Conservation (phyloP, 2,329 filamentous ascomycete species). For the Zasmidium angulare region DNA sequence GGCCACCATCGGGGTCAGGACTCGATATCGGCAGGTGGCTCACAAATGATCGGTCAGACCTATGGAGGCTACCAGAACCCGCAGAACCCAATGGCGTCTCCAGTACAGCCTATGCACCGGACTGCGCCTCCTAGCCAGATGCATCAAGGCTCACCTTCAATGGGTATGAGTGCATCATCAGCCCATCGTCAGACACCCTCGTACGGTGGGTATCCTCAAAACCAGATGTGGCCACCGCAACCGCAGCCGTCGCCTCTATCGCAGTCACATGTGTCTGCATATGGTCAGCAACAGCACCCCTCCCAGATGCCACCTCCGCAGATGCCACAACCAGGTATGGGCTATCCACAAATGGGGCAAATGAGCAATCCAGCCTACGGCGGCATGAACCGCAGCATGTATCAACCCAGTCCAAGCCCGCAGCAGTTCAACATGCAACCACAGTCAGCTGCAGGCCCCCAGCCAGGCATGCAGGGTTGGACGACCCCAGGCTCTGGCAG, state of each 20-base stretch:
- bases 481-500: slow-evolving; percentile 41
- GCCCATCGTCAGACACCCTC: slow-evolving; percentile 44
- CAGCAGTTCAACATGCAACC: slow-evolving; percentile 40
- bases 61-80: slow-evolving; percentile 72
- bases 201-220: slow-evolving; percentile 45
- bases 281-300: slow-evolving; percentile 48
- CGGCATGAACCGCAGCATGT: slow-evolving; percentile 50
- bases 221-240: slow-evolving; percentile 52
- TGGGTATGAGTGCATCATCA: slow-evolving; percentile 41
- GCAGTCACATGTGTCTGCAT: slow-evolving; percentile 48
- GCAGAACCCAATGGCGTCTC: slow-evolving; percentile 71
- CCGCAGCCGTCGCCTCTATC: slow-evolving; percentile 50
- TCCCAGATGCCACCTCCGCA: slow-evolving; percentile 52
- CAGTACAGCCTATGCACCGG: slow-evolving; percentile 68
- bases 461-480: slow-evolving; percentile 55
- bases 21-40: slow-evolving; percentile 55
- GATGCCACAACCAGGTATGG: slow-evolving; percentile 44
- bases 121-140: slow-evolving; percentile 52
- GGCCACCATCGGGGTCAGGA: slow-evolving; percentile 57
- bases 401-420: slow-evolving; percentile 48
- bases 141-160: slow-evolving; percentile 64
- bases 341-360: slow-evolving; percentile 48
- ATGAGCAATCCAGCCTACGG: slow-evolving; percentile 46
- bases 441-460: slow-evolving; percentile 42
- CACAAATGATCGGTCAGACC: slow-evolving; percentile 58